Base-by-base conservation (phyloP, 805 yeast species). In the Citeromyces matritensis region DNA sequence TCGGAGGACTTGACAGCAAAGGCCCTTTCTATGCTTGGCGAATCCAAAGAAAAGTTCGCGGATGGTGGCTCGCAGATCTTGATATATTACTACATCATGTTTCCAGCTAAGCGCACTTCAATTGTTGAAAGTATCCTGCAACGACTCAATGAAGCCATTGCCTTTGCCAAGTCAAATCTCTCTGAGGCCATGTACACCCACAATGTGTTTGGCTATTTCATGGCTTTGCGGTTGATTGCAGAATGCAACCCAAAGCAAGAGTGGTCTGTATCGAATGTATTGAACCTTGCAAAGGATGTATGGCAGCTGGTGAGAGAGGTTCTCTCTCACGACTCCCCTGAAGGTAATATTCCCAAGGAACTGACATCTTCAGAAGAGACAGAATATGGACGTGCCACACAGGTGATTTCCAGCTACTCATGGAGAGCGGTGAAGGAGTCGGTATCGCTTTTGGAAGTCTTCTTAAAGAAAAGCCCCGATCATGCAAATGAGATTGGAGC, bases 341-440 rank as follows among this genome's bases (percentile, higher is more conserved):
- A 75, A 43, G 81, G 83, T 1, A 64, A 69, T 40, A 43, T 73
- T 10, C 74, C 77, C 1, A 61, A 52, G 4, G 60, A 49, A 30
- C 54, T 64, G 28, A 58, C 59, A 23, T 45, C 58, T 9, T 49
- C 49, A 29, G 34, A 51, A 4, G 58, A 53, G 28, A 24, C 37
- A 5, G 46, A 39, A 30, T 56, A 43, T 33, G 62, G 61, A 6
- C 51, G 48, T 14, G 55, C 51, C 5, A 51, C 59, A 7, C 75
- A 68, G 41, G 42, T 65, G 6, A 57, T 75, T 7, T 54, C 70
- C 9, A 77, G 79, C 41, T 82, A 72, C 44, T 69, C 84, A 2
- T 86, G 95, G 88, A 71, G 91, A 52, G 69, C 86, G 0, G 58
- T 83, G 5, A 82, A 82, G 42, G 95, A 85, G 41, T 69, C 86